A percentile compares a stretch with the other conserved stretches of the same genome.
phyloP scores from a whole-genome alignment of 495 filamentous ascomycete genomes.

The Lentithecium fluviatile region DNA sequence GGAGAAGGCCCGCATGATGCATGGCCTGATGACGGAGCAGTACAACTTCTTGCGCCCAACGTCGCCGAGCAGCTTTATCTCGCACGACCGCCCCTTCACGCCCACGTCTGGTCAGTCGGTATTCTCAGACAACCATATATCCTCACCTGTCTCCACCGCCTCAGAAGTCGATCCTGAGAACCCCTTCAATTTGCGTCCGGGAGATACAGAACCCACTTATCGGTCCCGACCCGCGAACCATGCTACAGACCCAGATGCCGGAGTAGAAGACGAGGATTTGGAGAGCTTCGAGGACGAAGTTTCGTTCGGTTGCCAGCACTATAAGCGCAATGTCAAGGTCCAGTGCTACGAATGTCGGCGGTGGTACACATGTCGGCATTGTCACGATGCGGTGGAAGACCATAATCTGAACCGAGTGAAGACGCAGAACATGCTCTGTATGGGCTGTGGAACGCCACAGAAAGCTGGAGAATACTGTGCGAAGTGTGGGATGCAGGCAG shows the following conservation, averaged over 20 bases:
- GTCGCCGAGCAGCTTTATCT: conserved; percentile 31
- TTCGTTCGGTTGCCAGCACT: conserved; percentile 84
- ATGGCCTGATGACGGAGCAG: conserved; percentile 75
- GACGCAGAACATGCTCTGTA: conserved; percentile 96
- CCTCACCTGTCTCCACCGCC: conserved; percentile 38
- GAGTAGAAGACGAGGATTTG: conserved; percentile 43
- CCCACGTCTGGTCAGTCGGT: conserved; percentile 32
- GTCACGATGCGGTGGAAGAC: conserved; percentile 84
- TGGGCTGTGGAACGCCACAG: conserved; percentile 88
- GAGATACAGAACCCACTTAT: conserved; percentile 73
- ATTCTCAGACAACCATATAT: conserved; percentile 26
- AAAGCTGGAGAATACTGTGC: conserved; percentile 74
- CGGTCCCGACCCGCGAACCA: conserved; percentile 43
- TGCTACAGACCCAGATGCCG: conserved; percentile 43
- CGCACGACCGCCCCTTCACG: conserved; percentile 36
- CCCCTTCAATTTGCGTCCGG: conserved; percentile 64
- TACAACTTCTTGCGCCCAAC: conserved; percentile 48
- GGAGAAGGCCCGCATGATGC: conserved; percentile 82
- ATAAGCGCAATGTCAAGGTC: conserved; percentile 91
- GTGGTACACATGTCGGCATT: conserved; percentile 96
- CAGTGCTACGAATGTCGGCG: conserved; percentile 84
- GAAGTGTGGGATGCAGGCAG: conserved; percentile 70
- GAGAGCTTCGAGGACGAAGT: conserved; percentile 35
- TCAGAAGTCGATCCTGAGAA: conserved; percentile 46
- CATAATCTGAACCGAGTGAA: conserved; percentile 77